Evolutionary conservation across 2,329 filamentous ascomycete genomes (phyloP).

Genomic region (Leptographium lundbergii): DNA sequence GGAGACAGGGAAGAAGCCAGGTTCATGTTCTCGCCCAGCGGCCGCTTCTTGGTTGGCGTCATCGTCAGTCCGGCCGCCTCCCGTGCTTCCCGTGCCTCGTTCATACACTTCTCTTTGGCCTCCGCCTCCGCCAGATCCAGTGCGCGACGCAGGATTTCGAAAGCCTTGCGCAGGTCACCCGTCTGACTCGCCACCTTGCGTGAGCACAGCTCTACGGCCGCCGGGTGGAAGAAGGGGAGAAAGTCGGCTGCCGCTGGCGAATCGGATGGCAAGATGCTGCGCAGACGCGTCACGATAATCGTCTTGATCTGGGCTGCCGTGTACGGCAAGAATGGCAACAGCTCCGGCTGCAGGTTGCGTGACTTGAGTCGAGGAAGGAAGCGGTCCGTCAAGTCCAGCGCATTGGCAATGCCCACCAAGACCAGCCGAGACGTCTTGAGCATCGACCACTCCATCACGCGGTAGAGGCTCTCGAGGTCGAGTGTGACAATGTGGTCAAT

Average conservation of each 20-base stretch:
- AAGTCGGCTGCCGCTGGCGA: conserved; percentile 37
- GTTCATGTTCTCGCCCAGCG: conserved; percentile 73
- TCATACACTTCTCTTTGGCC: conserved; percentile 60
- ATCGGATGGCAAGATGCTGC: conserved; percentile 51
- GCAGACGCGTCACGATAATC: conserved; percentile 75
- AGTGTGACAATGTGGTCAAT: conserved; percentile 87
- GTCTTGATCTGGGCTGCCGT: conserved; percentile 74
- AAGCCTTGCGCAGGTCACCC: conserved; percentile 86
- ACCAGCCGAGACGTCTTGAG: conserved; percentile 67
- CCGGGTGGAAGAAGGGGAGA: conserved; percentile 83
- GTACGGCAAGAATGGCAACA: conserved; percentile 89
- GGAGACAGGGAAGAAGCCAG: conserved; percentile 34
- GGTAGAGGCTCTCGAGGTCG: conserved; percentile 80
- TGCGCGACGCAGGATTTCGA: conserved; percentile 82
- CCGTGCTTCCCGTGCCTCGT: conserved; percentile 26
- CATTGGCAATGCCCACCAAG: conserved; percentile 89
- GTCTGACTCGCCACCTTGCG: conserved; percentile 92
- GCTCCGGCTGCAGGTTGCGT: conserved; percentile 76
- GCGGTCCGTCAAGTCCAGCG: conserved; percentile 86
- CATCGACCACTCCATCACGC: conserved; percentile 93
- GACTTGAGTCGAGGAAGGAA: conserved; percentile 89
- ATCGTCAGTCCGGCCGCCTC: background rate
- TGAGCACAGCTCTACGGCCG: conserved; percentile 84
- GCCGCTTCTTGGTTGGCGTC: conserved; percentile 41
- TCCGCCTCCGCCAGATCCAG: conserved; percentile 84